Evolutionary conservation across 163 green algal species (phyloP).

Genomic region (Chlamydomonas reinhardtii): DNA sequence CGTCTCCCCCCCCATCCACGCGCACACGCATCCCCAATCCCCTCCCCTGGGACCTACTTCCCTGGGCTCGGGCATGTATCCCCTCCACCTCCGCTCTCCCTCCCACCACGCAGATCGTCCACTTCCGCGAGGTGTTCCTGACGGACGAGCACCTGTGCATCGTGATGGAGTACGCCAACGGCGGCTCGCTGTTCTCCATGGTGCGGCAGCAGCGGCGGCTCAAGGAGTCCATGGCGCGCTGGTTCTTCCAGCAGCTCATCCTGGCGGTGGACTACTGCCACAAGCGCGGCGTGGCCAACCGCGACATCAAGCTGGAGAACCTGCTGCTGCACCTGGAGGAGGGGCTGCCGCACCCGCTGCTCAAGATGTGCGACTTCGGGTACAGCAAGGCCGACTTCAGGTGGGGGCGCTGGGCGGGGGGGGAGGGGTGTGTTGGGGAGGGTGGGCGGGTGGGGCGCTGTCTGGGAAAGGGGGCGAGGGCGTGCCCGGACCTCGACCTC

Average conservation of each 20-base stretch:
- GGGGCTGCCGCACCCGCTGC: slow-evolving; percentile 71
- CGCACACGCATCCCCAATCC: too few relatives aligned
- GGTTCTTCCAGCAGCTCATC: slow-evolving; percentile 92
- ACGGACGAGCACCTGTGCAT: slow-evolving; percentile 47
- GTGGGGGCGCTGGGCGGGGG: too few relatives aligned
- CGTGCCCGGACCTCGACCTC: too few relatives aligned
- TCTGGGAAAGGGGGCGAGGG: too few relatives aligned
- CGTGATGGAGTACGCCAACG: slow-evolving; percentile 82
- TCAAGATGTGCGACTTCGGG: slow-evolving; percentile 96
- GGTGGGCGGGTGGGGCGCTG: too few relatives aligned
- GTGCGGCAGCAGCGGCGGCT: slow-evolving; percentile 65
- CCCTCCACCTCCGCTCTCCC: too few relatives aligned
- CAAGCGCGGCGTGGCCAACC: slow-evolving; percentile 65
- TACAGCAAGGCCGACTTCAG: slow-evolving; percentile 83
- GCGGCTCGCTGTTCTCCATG: slow-evolving; percentile 75
- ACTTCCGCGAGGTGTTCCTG: slow-evolving; percentile 65
- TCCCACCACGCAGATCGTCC: slow-evolving; percentile 47
- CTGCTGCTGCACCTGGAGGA: slow-evolving; percentile 78
- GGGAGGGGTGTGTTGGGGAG: too few relatives aligned
- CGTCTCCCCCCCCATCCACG: too few relatives aligned
- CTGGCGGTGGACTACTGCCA: slow-evolving; percentile 86
- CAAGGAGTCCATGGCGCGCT: slow-evolving; percentile 70
- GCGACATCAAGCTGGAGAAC: slow-evolving; percentile 94
- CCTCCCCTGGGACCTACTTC: too few relatives aligned
- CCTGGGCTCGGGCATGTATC: too few relatives aligned